Base-by-base conservation (phyloP, 306 rosid species). In the Alnus rubra region DNA sequence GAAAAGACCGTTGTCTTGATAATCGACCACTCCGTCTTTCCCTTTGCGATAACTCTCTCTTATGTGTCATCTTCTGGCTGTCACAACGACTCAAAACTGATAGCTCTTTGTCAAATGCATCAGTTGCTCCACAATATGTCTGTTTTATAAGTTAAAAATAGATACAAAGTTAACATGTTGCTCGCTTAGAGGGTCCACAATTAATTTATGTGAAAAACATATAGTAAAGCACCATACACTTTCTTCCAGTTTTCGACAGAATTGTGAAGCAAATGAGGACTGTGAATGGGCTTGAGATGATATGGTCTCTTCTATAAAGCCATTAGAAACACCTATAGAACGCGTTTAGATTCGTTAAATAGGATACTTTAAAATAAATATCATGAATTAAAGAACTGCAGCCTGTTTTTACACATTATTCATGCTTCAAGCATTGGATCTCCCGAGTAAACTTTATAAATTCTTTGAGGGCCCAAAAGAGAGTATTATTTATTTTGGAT, bases 201-300 rank as follows among this genome's bases (percentile, higher is more conserved):
- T 73, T 73, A 62, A 77, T 53, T 74, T 78, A 79, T 28, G 77
- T 52, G 2, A 23, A 77, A 80, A 68, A 67, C 13, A 79, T 14
- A 44, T 7, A 48, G 72, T 77, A 75, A 82, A 78, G 82, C 87
- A 73, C 78, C 86, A 77, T 90, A 95, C 98, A 75, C 86, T 69
- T 53, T 76, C 86, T 51, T 86, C 84, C 68, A 94, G 67, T 87
- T 86, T 88, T 81, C 76, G 72, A 72, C n/a, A 18, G 53, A 95
- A 85, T 58, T 10, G 16, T 73, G 92, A 44, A 42, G 84, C 49
- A 81, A 92, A 95, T 73, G 85, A 4, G 59, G 90, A 53, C 52
- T n/a, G 67, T 74, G 74, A 14, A 67, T 56, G 81, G 63, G 50
- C 75, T 53, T 73, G 83, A 87, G 89, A 74, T 65, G 82, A 39